A percentile compares a stretch with the other conserved stretches of the same genome.
Evolutionary conservation across 2,329 filamentous ascomycete genomes (phyloP).

Genomic region (Chaetomium olivaceum): DNA sequence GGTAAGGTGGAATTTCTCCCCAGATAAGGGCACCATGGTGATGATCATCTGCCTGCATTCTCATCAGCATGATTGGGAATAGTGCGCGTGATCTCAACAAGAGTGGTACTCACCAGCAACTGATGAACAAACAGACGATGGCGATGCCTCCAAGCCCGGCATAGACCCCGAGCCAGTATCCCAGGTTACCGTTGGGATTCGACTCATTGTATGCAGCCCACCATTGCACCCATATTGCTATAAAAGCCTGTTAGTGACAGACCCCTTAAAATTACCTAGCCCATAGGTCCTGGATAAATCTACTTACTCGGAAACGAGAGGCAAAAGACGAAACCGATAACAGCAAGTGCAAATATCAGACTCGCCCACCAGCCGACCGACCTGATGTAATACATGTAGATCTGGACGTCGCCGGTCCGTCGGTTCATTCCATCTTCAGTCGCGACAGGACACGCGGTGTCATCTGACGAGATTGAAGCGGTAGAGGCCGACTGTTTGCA

Average conservation of each 20-base stretch:
- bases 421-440: constrained; percentile 21
- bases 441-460: neutral
- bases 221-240: constrained; percentile 50
- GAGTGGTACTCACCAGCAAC: constrained; percentile 30
- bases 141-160: constrained; percentile 34
- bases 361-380: constrained; percentile 31
- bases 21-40: constrained; percentile 37
- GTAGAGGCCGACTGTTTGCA: constrained; percentile 19
- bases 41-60: constrained; percentile 37
- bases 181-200: constrained; percentile 41
- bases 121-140: constrained; percentile 30
- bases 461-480: constrained; percentile 23
- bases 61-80: neutral
- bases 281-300: no score
- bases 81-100: neutral
- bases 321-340: constrained; percentile 32
- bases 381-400: constrained; percentile 32
- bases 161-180: constrained; percentile 43
- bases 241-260: constrained; percentile 8
- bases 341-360: constrained; percentile 29
- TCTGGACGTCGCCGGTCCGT: constrained; percentile 31
- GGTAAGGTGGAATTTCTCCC: constrained; percentile 35
- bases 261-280: no score
- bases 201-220: constrained; percentile 47
- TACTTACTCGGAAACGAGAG: constrained; percentile 33